Evolutionary conservation across 768 basidiomycete genomes (phyloP).

Genomic region (Leccinum disarticulatum): DNA sequence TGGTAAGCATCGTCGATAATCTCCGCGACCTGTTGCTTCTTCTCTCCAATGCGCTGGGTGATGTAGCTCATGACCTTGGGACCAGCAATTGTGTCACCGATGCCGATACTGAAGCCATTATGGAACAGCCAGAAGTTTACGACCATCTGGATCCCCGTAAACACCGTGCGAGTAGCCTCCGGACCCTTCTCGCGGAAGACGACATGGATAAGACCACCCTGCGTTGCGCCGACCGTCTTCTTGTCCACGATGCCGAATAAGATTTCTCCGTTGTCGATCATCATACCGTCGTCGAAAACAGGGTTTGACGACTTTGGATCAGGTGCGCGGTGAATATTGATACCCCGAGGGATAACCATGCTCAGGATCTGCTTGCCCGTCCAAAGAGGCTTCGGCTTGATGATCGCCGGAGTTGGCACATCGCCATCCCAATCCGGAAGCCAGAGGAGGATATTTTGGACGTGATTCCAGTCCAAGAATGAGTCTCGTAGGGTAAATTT

Average conservation of each 20-base stretch:
- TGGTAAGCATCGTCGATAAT: slow-evolving; percentile 83
- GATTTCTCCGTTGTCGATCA: slow-evolving; percentile 96
- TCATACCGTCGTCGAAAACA: slow-evolving; percentile 88
- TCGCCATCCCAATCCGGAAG: slow-evolving; percentile 96
- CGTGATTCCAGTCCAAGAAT: slow-evolving; percentile 93
- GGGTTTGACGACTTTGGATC: slow-evolving; percentile 80
- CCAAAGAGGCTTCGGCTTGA: slow-evolving; percentile 98
- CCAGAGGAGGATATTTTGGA: slow-evolving; percentile 98
- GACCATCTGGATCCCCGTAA: slow-evolving; percentile 91
- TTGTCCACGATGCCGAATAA: slow-evolving; percentile 96
- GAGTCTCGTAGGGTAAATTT: slow-evolving; percentile 96
- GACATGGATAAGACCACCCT: slow-evolving; percentile 93
- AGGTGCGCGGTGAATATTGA: slow-evolving; percentile 84
- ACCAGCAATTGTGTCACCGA: slow-evolving; percentile 97
- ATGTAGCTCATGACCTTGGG: slow-evolving; percentile 84
- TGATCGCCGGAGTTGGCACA: slow-evolving; percentile 88
- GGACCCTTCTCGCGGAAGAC: slow-evolving; percentile 98
- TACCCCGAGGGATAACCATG: slow-evolving; percentile 90
- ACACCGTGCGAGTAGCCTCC: slow-evolving; percentile 84
- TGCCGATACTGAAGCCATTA: slow-evolving; percentile 98
- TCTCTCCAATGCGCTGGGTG: slow-evolving; percentile 74
- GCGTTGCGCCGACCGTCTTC: slow-evolving; percentile 96
- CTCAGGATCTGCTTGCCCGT: slow-evolving; percentile 96
- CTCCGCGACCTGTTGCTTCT: slow-evolving; percentile 75
- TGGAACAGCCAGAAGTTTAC: slow-evolving; percentile 99